Conservation (phyloP, 2,329 filamentous ascomycete species). For the Penicillium sp. region DNA sequence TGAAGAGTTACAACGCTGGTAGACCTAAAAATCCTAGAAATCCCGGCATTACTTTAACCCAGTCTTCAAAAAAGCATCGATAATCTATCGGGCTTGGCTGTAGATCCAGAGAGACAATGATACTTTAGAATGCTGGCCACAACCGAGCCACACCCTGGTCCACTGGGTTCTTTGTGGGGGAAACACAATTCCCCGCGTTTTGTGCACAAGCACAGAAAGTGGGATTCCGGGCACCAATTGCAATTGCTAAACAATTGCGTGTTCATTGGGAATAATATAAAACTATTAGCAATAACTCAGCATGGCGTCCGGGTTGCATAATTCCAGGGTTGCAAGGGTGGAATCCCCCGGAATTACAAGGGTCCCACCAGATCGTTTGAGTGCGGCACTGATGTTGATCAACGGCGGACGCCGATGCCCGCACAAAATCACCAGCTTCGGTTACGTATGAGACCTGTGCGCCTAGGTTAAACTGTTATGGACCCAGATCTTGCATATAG, state of each 20-base stretch:
- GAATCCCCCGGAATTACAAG: neutral
- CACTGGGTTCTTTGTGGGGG: conserved; percentile 1
- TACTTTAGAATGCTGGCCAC: neutral
- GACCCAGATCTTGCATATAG: conserved; percentile 2
- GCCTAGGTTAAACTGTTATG: neutral
- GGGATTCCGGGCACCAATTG: conserved; percentile 2
- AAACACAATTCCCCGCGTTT: neutral
- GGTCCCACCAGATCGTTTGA: neutral
- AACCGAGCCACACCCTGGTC: neutral
- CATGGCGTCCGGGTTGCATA: neutral
- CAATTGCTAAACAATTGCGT: neutral
- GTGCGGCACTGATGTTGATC: conserved; percentile 1
- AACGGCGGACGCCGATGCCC: conserved; percentile 8
- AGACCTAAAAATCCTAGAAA: neutral
- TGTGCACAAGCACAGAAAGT: neutral
- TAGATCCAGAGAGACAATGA: neutral
- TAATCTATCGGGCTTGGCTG: neutral
- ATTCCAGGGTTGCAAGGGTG: neutral
- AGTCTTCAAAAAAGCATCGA: neutral
- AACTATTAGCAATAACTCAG: neutral
- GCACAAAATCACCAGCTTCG: conserved; percentile 1
- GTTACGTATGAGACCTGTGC: neutral
- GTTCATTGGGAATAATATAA: neutral
- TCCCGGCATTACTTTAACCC: neutral
- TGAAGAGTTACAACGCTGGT: neutral